These are phyloP conservation scores for Creolimax fragrantissima DNA, from an alignment of 78 protist species.

Conservation along the genomic window DNA sequence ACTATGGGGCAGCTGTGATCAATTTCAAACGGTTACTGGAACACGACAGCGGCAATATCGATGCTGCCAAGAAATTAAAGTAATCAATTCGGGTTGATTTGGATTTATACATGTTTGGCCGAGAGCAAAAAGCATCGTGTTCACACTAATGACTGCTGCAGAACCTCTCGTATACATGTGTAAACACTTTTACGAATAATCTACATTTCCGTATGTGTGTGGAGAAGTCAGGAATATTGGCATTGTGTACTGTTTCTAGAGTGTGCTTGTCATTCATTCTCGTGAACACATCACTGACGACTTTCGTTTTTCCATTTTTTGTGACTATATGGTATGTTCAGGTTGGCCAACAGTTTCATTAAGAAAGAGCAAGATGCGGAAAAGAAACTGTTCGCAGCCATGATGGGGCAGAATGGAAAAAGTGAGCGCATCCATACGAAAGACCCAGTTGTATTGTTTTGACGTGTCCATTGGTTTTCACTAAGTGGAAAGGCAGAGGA, in stretches of 20 bases:
- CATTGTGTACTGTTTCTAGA: not conserved
- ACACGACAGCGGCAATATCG: not conserved
- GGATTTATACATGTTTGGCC: not conserved
- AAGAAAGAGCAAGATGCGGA: not conserved
- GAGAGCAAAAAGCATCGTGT: not conserved
- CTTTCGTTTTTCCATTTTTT: not conserved
- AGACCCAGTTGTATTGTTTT: too few relatives aligned
- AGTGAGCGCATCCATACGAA: too few relatives aligned
- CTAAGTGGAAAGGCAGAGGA: too few relatives aligned
- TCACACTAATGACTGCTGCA: not conserved
- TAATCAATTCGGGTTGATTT: too few relatives aligned
- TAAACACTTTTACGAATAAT: not conserved
- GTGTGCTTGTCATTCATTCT: not conserved
- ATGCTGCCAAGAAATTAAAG: not conserved
- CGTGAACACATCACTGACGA: not conserved
- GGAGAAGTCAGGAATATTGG: not conserved
- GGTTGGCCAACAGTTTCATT: not conserved
- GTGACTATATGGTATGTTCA: not conserved
- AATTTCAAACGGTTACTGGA: not conserved
- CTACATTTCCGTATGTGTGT: not conserved
- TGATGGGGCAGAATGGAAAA: not conserved
- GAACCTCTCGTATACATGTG: not conserved
- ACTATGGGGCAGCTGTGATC: not conserved
- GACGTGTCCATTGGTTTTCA: too few relatives aligned
- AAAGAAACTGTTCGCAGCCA: not conserved